phyloP scores from a whole-genome alignment of 2,329 filamentous ascomycete genomes.

The Curvularia sp. region DNA sequence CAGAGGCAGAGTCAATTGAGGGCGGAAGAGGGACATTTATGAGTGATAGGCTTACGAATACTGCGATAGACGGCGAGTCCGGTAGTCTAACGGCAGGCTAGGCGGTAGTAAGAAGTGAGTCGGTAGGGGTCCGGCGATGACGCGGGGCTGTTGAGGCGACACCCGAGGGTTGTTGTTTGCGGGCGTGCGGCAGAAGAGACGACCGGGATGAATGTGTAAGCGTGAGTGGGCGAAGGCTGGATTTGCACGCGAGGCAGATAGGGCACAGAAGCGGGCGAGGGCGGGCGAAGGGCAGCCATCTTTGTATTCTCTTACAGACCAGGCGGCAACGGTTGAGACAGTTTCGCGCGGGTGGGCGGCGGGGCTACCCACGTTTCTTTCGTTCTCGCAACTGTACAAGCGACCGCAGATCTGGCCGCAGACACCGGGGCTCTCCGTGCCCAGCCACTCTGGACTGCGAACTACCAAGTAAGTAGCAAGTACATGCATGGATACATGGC shows the following conservation, averaged over 20 bases:
- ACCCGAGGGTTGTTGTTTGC: conserved; percentile 13
- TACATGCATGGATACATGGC: too few species aligned
- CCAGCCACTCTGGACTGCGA: conserved; percentile 19
- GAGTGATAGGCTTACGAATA: conserved; percentile 27
- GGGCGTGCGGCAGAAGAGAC: conserved; percentile 1
- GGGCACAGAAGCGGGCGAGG: not conserved
- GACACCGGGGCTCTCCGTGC: conserved; percentile 7
- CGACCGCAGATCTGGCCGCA: conserved; percentile 9
- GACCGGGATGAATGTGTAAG: not conserved
- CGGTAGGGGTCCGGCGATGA: conserved; percentile 23
- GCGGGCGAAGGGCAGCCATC: not conserved
- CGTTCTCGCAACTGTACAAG: conserved; percentile 1
- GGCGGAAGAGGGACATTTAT: conserved; percentile 24
- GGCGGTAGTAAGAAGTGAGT: conserved; percentile 26
- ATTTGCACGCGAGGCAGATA: too few species aligned
- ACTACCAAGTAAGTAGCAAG: too few species aligned
- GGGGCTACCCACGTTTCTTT: conserved; percentile 13
- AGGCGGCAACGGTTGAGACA: conserved; percentile 14
- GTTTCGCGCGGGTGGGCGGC: conserved; percentile 12
- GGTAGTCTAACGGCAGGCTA: conserved; percentile 23
- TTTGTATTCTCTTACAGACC: conserved; percentile 13
- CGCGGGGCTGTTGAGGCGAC: conserved; percentile 28
- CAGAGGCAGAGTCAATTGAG: conserved; percentile 25
- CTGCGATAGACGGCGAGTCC: conserved; percentile 19
- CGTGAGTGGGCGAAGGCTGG: not conserved